Percentiles rank a stretch among this genome's conserved stretches.
phyloP scores from a whole-genome alignment of 2,329 filamentous ascomycete genomes.

The Fusarium sp. region DNA sequence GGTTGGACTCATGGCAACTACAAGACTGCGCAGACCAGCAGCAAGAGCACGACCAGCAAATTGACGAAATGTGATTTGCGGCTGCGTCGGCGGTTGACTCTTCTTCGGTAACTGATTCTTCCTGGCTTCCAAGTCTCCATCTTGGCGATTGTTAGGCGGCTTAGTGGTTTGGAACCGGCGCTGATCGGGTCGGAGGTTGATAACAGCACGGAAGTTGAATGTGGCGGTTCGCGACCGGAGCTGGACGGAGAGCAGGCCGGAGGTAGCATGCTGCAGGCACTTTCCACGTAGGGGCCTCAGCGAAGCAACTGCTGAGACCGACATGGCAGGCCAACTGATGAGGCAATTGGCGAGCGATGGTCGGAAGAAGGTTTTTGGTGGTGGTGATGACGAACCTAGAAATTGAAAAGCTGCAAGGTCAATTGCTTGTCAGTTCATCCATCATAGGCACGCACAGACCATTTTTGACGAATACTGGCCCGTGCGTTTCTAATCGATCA shows the following conservation, averaged over 20 bases:
- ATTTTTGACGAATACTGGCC: slow-evolving; percentile 36
- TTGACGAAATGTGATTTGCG: slow-evolving; percentile 51
- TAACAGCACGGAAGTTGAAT: slow-evolving; percentile 50
- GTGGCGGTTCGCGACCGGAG: slow-evolving; percentile 49
- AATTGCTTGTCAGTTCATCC: slow-evolving; percentile 31
- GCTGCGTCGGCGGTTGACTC: slow-evolving; percentile 36
- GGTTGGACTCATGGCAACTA: slow-evolving; percentile 53
- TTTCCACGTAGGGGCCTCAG: slow-evolving; percentile 51
- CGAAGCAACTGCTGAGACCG: slow-evolving; percentile 52
- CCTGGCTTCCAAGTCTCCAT: slow-evolving; percentile 32
- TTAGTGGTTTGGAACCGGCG: slow-evolving; percentile 49
- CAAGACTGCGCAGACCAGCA: slow-evolving; percentile 54
- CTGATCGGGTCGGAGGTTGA: slow-evolving; percentile 48
- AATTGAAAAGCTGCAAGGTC: slow-evolving; percentile 32
- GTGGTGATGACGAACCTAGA: slow-evolving; percentile 24
- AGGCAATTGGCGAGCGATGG: slow-evolving; percentile 20
- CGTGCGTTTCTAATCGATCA: slow-evolving; percentile 36
- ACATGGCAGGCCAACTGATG: slow-evolving; percentile 47
- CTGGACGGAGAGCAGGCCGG: slow-evolving; percentile 53
- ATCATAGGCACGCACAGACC: slow-evolving; percentile 43
- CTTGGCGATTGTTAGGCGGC: slow-evolving; percentile 23
- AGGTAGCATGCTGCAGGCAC: slow-evolving; percentile 49
- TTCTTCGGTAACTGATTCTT: slow-evolving; percentile 46
- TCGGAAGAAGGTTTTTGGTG: not conserved
- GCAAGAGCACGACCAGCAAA: slow-evolving; percentile 50